Percentiles rank a stretch among this genome's conserved stretches.
phyloP scores from a whole-genome alignment of 192 early-diverging fungal genomes.

The Coemansia sp. region DNA sequence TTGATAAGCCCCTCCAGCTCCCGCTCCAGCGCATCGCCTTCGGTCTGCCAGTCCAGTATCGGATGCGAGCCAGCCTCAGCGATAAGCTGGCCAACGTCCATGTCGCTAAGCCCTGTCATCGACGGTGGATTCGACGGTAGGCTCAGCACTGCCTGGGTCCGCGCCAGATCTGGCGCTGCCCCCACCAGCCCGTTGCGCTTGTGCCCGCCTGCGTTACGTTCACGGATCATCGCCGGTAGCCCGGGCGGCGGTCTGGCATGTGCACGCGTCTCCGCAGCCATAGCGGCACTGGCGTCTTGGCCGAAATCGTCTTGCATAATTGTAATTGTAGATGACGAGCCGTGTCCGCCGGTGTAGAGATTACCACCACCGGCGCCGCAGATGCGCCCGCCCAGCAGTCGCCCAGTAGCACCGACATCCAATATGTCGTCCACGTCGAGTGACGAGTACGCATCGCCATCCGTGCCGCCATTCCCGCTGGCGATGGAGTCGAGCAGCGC shows the following conservation, averaged over 20 bases:
- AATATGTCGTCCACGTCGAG: conserved; percentile 26
- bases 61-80: conserved; percentile 11
- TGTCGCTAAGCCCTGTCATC: conserved; percentile 15
- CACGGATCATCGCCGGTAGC: conserved; percentile 28
- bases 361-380: neutral
- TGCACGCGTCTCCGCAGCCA: conserved; percentile 1
- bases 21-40: conserved; percentile 38
- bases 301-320: conserved; percentile 44
- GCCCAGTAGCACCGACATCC: conserved; percentile 11
- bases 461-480: conserved; percentile 15
- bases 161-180: neutral
- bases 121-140: conserved; percentile 44
- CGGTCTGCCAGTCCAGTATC: conserved; percentile 35
- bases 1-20: conserved; percentile 55
- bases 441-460: conserved; percentile 31
- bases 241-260: conserved; percentile 37
- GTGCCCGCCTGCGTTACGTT: conserved; percentile 8
- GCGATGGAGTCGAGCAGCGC: conserved; percentile 52
- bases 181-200: conserved; percentile 10
- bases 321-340: conserved; percentile 52
- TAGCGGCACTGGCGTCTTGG: conserved; percentile 9
- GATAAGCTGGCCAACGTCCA: conserved; percentile 30
- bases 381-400: conserved; percentile 15
- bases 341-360: conserved; percentile 19
- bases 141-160: conserved; percentile 10